A percentile compares a stretch with the other conserved stretches of the same genome.
Conservation (phyloP, 331 rosid genomes). For the Malus hybrid region DNA sequence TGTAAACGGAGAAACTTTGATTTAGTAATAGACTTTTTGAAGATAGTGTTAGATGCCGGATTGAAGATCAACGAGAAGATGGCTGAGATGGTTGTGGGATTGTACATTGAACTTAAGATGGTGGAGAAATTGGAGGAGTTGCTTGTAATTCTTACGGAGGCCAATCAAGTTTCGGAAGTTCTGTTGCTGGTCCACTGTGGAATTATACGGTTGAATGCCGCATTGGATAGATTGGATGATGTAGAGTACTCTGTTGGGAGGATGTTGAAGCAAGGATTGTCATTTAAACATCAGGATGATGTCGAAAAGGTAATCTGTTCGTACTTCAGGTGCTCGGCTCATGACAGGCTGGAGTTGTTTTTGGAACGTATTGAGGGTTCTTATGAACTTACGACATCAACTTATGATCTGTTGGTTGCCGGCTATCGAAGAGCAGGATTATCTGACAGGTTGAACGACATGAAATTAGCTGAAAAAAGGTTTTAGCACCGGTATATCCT, state of each 20-base stretch:
- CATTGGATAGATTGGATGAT: slow-evolving; percentile 48
- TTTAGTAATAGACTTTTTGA: slow-evolving; percentile 34
- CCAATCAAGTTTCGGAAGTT: slow-evolving; percentile 6
- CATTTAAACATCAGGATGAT: slow-evolving; percentile 31
- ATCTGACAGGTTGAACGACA: slow-evolving; percentile 30
- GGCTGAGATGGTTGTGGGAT: slow-evolving; percentile 34
- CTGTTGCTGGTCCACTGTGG: slow-evolving; percentile 36
- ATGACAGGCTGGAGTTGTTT: slow-evolving; percentile 53
- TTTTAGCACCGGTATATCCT: too few species aligned
- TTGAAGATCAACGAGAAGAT: slow-evolving; percentile 40
- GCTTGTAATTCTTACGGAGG: slow-evolving; percentile 27
- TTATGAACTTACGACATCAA: slow-evolving; percentile 29
- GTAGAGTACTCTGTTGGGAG: slow-evolving; percentile 52
- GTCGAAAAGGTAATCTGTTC: slow-evolving; percentile 50
- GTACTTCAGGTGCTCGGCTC: slow-evolving; percentile 46
- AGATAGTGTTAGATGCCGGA: slow-evolving; percentile 19
- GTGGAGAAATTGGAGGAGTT: slow-evolving; percentile 47
- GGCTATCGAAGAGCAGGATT: slow-evolving; percentile 50
- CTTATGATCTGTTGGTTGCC: slow-evolving; percentile 39
- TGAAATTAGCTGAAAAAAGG: slow-evolving; percentile 20
- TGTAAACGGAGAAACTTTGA: slow-evolving; percentile 34
- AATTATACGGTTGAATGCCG: slow-evolving; percentile 34
- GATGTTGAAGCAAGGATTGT: slow-evolving; percentile 49
- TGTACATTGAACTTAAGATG: slow-evolving; percentile 31
- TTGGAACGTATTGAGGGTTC: slow-evolving; percentile 34